phyloP scores from a whole-genome alignment of 345 rosid species.

The Sisymbrium altissimum region DNA sequence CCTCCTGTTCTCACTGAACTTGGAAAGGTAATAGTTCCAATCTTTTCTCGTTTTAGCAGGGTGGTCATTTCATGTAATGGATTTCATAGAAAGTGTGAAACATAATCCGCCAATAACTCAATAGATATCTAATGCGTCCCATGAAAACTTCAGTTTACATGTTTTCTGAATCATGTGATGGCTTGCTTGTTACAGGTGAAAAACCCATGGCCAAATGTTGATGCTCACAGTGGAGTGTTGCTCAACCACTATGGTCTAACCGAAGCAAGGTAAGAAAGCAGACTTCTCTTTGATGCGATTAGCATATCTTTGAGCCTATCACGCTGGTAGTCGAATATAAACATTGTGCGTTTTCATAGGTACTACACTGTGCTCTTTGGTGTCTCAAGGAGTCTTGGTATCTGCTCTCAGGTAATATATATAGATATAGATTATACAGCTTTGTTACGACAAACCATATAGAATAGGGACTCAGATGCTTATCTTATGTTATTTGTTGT shows the following conservation, averaged over 20 bases:
- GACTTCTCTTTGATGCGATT: background rate
- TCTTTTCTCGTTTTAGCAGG: background rate
- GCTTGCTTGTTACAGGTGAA: slow-evolving; percentile 62
- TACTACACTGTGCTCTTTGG: slow-evolving; percentile 95
- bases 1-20: slow-evolving; percentile 89
- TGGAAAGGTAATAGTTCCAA: slow-evolving; percentile 58
- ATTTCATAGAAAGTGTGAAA: background rate
- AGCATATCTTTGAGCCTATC: background rate
- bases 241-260: slow-evolving; percentile 90
- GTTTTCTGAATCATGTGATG: slow-evolving; percentile 11
- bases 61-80: background rate
- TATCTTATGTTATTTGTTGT: background rate
- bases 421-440: background rate
- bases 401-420: slow-evolving; percentile 80
- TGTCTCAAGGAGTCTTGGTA: slow-evolving; percentile 97
- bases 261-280: slow-evolving; percentile 77
- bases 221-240: slow-evolving; percentile 98
- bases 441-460: background rate
- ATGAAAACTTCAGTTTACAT: background rate
- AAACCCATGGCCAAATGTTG: slow-evolving; percentile 99
- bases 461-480: background rate
- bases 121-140: background rate
- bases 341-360: slow-evolving; percentile 35
- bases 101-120: background rate
- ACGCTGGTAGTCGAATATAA: background rate